These are phyloP conservation scores for Penicillium brasilianum DNA, from an alignment of 2,329 filamentous ascomycete genomes.

Conservation along the genomic window DNA sequence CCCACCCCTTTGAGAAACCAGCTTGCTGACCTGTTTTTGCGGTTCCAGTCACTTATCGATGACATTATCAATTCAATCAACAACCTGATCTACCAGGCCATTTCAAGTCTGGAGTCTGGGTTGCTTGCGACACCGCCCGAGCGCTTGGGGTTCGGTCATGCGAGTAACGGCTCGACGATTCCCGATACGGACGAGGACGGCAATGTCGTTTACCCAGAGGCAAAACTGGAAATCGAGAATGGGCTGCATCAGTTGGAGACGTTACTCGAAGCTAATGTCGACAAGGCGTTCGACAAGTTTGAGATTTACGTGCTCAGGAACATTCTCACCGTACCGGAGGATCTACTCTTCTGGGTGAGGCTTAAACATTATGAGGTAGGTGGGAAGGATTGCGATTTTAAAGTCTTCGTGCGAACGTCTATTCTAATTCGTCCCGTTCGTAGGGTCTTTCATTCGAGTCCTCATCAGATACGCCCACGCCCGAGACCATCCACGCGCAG, in stretches of 20 bases:
- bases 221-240: slow-evolving; percentile 78
- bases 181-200: slow-evolving; percentile 54
- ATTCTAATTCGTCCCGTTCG: not conserved
- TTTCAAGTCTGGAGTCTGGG: slow-evolving; percentile 84
- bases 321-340: slow-evolving; percentile 73
- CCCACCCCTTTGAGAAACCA: slow-evolving; percentile 20
- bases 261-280: slow-evolving; percentile 77
- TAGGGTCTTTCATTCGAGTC: slow-evolving; percentile 46
- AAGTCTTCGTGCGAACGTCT: too few species aligned
- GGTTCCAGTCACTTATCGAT: slow-evolving; percentile 80
- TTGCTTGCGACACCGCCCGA: slow-evolving; percentile 75
- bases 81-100: slow-evolving; percentile 85
- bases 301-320: slow-evolving; percentile 92
- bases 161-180: slow-evolving; percentile 53
- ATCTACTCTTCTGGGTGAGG: slow-evolving; percentile 76
- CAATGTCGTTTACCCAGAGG: slow-evolving; percentile 54
- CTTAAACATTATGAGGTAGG: slow-evolving; percentile 81
- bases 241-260: slow-evolving; percentile 86
- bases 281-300: slow-evolving; percentile 83
- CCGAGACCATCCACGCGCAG: slow-evolving; percentile 72
- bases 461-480: slow-evolving; percentile 56
- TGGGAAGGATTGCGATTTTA: too few species aligned
- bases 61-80: slow-evolving; percentile 98
- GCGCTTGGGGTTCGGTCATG: slow-evolving; percentile 75
- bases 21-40: slow-evolving; percentile 21